These are phyloP conservation scores for Penicillium occitanis DNA, from an alignment of 2,329 filamentous ascomycete species.

Conservation along the genomic window DNA sequence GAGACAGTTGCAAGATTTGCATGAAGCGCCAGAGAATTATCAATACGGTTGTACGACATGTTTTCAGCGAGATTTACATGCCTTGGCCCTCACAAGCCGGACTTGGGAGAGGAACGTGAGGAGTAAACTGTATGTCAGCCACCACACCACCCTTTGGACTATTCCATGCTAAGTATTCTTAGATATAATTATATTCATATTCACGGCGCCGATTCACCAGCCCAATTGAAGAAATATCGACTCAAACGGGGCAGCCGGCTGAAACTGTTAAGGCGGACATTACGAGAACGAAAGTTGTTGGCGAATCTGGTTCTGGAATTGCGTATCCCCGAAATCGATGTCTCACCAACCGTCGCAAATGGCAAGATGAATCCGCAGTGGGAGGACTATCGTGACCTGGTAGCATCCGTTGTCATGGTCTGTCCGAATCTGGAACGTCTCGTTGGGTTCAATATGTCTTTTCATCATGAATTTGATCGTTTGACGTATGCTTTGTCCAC, in stretches of 20 bases:
- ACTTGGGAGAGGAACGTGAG: constrained; percentile 57
- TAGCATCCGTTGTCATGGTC: constrained; percentile 59
- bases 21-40: constrained; percentile 36
- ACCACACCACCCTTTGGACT: constrained; percentile 1
- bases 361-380: constrained; percentile 43
- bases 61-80: constrained; percentile 55
- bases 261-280: constrained; percentile 55
- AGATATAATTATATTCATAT: constrained; percentile 55
- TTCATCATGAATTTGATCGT: constrained; percentile 55
- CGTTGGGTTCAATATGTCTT: constrained; percentile 54
- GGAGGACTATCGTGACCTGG: constrained; percentile 52
- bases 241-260: constrained; percentile 53
- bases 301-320: constrained; percentile 56
- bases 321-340: constrained; percentile 52
- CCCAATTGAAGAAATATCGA: constrained; percentile 50
- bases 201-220: constrained; percentile 48
- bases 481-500: constrained; percentile 58
- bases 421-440: constrained; percentile 59
- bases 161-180: constrained; percentile 19
- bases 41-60: constrained; percentile 53
- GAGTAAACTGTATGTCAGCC: constrained; percentile 49
- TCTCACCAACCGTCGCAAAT: constrained; percentile 35
- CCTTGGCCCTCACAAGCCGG: constrained; percentile 55
- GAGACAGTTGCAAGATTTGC: constrained; percentile 49
- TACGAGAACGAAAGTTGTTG: constrained; percentile 52